Evolutionary conservation across 1,139 yeast species (phyloP), one percentile per base, ranked within the genome.

Genomic region (Geotrichum australiense): DNA sequence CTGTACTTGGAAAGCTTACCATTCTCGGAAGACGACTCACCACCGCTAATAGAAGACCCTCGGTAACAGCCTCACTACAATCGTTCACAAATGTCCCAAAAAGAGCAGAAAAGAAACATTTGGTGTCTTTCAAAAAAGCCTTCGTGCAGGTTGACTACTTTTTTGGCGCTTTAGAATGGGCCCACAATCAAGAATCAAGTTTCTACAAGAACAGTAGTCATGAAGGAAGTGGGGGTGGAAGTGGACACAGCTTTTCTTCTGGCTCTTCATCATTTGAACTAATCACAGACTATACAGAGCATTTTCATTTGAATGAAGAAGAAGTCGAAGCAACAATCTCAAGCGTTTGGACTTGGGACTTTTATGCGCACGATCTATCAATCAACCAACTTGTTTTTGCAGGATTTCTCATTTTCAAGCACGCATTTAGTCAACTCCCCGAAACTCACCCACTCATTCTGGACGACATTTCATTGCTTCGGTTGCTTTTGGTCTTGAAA

Each of bases 301-400:
- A 15, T n/a, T 31, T 31, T 19, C 15, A 31, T 31, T 18, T 31
- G 7, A 31, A n/a, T 5, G 24, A 31, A 4, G 8, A 10, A 19
- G 24, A 31, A n/a, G 29, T 26, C 15, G 12, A 26, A n/a, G 12
- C 7, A 26, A 15, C 29, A 11, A 26, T 5, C 12, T 11, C 6
- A 5, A 15, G 21, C 4, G 22, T 24, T 11, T 14, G 37, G 15
- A 11, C 22, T 6, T 58, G 62, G 62, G 73, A 76, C 43, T 81
- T 81, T 56, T 79, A 80, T 15, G 85, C 89, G 1, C 87, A 80
- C 58, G 76, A 75, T 52, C 63, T 80, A 38, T 56, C 73, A n/a
- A 71, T 72, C 54, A 85, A 81, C 58, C 93, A 83, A 57, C 69
- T 82, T 53, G 66, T 78, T 4, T 73, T 73, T 55, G 75, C 83